A percentile compares a stretch with the other conserved stretches of the same genome.
These are phyloP conservation scores for Pinus tabuliformis DNA, from an alignment of 75 land plant genomes.

Conservation along the genomic window DNA sequence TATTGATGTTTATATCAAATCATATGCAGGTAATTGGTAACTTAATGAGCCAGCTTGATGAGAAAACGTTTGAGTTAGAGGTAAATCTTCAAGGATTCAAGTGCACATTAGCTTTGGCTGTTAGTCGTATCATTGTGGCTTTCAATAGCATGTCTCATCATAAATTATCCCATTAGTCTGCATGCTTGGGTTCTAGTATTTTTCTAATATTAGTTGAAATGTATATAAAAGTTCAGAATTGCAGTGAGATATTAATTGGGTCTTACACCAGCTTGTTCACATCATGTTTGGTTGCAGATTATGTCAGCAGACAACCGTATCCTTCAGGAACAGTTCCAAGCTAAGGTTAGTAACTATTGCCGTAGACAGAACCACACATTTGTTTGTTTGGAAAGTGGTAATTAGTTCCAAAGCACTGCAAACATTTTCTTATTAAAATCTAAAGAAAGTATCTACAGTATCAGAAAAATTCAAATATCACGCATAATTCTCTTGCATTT, in stretches of 20 bases:
- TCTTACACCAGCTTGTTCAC: neutral
- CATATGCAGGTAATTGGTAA: slow-evolving; percentile 66
- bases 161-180: neutral
- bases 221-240: neutral
- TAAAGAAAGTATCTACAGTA: neutral
- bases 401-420: neutral
- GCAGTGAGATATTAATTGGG: neutral
- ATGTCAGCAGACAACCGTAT: slow-evolving; percentile 93
- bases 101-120: neutral
- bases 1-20: neutral
- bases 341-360: slow-evolving; percentile 12
- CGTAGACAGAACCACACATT: neutral
- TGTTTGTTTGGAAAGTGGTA: neutral
- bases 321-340: slow-evolving; percentile 87
- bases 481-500: neutral
- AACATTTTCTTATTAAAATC: neutral
- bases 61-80: slow-evolving; percentile 94
- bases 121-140: neutral
- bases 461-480: neutral
- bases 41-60: slow-evolving; percentile 80
- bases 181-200: neutral
- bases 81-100: slow-evolving; percentile 25
- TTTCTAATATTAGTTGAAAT: neutral
- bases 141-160: neutral
- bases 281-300: slow-evolving; percentile 47